Evolutionary conservation across 345 rosid species (phyloP), one percentile per base, ranked within the genome.

Genomic region (Lepidium africanum): DNA sequence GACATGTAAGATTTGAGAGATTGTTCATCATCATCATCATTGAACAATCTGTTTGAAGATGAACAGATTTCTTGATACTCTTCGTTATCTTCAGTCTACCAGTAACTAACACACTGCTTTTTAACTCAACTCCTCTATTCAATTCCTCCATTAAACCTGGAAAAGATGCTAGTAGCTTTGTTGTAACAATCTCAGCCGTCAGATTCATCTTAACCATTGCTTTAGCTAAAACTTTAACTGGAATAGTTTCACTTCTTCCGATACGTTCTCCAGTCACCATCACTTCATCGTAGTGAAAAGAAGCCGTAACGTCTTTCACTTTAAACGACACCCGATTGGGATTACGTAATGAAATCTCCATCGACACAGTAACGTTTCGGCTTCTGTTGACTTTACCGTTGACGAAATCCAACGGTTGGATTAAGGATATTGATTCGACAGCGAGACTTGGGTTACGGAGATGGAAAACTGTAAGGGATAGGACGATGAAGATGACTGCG

Each of bases 401-500:
- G 72, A 58, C 72, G 8, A 66, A n/a, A 9, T 51, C 72, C 5
- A 59, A 59, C 15, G 33, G 72, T 42, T 73, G 67, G 77, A 15
- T 67, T 9, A 67, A 27, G 14, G 64, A 53, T 5, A 68, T 46
- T 23, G 69, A 54, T 9, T 69, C 23, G 4, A 74, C 64, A 15
- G 59, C 27, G 51, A 74, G 78, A 0, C 47, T 32, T 9, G 78
- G 78, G 73, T 12, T 67, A 21, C 46, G 78, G 69, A 54, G 68
- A 47, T 68, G 73, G 58, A 62, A 53, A 40, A 61, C 59, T 0
- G 78, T 74, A 45, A 74, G 73, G 46, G 64, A 53, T 15, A 74
- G 69, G 39, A 67, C 59, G 45, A 74, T 61, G 69, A 68, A 74
- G 17, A 69, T 67, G 69, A 74, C 69, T 54, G 63, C 69, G 32